phyloP scores from a whole-genome alignment of 768 basidiomycete species.

The Mycena chlorophos region DNA sequence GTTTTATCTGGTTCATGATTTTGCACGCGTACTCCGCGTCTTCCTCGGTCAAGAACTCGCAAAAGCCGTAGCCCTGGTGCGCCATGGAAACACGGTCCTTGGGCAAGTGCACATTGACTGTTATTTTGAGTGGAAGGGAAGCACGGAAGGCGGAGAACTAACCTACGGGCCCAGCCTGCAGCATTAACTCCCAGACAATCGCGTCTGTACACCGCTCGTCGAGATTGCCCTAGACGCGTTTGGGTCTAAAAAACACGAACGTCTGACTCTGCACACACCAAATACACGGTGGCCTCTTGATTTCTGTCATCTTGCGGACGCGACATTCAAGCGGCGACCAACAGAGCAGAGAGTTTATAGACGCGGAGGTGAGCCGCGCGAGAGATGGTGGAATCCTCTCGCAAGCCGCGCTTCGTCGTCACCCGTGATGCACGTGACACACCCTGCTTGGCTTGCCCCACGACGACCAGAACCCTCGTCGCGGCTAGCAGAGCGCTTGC shows the following conservation, averaged over 20 bases:
- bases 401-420: no score
- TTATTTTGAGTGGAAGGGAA: constrained; percentile 2
- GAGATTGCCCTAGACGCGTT: constrained; percentile 76
- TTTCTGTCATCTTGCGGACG: constrained; percentile 87
- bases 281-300: constrained; percentile 88
- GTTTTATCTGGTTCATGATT: constrained; percentile 99
- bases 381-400: background rate
- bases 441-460: no score
- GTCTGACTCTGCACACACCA: constrained; percentile 44
- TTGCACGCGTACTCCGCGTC: constrained; percentile 99
- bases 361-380: constrained; percentile 4
- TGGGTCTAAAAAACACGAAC: constrained; percentile 4
- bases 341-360: constrained; percentile 9
- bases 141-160: constrained; percentile 33
- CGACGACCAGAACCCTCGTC: no score
- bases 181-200: constrained; percentile 96
- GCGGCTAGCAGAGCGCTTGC: no score
- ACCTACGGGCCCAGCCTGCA: constrained; percentile 99
- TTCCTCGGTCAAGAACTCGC: constrained; percentile 98
- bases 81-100: constrained; percentile 98
- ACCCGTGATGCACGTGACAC: no score
- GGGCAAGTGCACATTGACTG: constrained; percentile 96
- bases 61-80: constrained; percentile 99
- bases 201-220: constrained; percentile 95
- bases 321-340: constrained; percentile 42